Base-by-base conservation (phyloP, 1,284 basidiomycete genomes). In the Heterobasidion occidentale region DNA sequence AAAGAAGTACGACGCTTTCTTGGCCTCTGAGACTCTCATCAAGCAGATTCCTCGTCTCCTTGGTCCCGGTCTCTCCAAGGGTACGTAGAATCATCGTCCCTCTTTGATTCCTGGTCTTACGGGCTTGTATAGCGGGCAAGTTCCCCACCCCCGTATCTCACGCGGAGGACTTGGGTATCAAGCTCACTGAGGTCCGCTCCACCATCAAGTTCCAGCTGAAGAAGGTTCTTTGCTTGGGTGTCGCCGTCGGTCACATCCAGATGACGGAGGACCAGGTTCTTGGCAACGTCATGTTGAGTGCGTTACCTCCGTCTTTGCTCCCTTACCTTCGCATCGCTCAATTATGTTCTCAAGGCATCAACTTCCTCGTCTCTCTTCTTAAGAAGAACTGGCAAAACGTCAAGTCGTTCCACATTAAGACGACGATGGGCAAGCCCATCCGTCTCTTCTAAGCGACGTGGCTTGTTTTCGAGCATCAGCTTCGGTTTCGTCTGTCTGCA, bases 331-430 rank as follows among this genome's bases (percentile, higher is more conserved):
- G 27, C 27, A 6, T 27, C 5, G 27, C 27, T 27, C 27, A 27
- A 27, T 4, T 4, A 27, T 27, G 27, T 0, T 27, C 27, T 27
- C 27, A 27, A 91, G 88, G 93, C 75, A 96, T 99, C 84, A 99
- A 99, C 88, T 99, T 99, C 88, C 83, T 99, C 65, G 92, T 99
- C 71, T 98, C 97, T 46, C 81, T 99, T 60, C 87, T 99, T 73
- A 99, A 99, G 88, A 99, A 99, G 87, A 95, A 98, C 82, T 98
- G 95, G 95, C 96, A 98, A 77, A 99, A 99, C 80, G 90, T 99
- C 78, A 96, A 95, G 80, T 98, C 94, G 60, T 81, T 99, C 64
- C 94, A 97, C 83, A 87, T 99, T 81, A 99, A 99, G 85, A 86
- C 86, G 66, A 96, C 96, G 71, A 99, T 98, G 96, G 95, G 96